Conservation (phyloP, 768 basidiomycete genomes). For the Leccinum boreale region DNA sequence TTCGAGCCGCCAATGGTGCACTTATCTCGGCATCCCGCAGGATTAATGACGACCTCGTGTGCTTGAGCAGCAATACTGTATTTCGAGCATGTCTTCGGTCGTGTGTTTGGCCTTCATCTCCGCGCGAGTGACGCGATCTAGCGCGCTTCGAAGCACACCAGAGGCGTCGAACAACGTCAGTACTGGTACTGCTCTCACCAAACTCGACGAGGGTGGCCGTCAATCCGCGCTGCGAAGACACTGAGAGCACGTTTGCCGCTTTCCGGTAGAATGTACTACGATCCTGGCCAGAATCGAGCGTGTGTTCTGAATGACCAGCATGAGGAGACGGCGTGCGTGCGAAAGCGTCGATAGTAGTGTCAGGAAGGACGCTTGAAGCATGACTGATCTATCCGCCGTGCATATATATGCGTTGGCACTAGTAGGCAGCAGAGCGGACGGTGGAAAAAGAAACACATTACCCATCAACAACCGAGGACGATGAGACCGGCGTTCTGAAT, state of each 20-base stretch:
- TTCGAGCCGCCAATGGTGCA: background rate
- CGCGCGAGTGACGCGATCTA: conserved; percentile 14
- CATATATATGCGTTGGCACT: background rate
- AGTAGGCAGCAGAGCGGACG: background rate
- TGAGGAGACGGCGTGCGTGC: background rate
- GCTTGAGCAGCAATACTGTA: conserved; percentile 4
- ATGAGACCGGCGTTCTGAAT: background rate
- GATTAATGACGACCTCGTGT: background rate
- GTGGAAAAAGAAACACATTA: background rate
- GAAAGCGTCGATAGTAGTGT: background rate
- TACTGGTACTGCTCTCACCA: background rate
- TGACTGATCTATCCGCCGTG: background rate
- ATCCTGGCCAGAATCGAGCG: conserved; percentile 34
- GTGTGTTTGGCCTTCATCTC: conserved; percentile 29
- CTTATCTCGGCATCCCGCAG: background rate
- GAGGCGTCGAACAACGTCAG: conserved; percentile 42
- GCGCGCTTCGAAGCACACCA: background rate
- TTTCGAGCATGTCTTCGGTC: conserved; percentile 13
- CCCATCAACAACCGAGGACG: background rate
- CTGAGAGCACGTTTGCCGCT: conserved; percentile 45
- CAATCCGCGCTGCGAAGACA: conserved; percentile 39
- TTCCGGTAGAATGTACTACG: conserved; percentile 42
- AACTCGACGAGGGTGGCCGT: conserved; percentile 18
- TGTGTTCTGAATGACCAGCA: conserved; percentile 9
- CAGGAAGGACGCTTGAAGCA: background rate